These are phyloP conservation scores for Aegle marmelos DNA, from an alignment of 345 rosid genomes.

Conservation along the genomic window DNA sequence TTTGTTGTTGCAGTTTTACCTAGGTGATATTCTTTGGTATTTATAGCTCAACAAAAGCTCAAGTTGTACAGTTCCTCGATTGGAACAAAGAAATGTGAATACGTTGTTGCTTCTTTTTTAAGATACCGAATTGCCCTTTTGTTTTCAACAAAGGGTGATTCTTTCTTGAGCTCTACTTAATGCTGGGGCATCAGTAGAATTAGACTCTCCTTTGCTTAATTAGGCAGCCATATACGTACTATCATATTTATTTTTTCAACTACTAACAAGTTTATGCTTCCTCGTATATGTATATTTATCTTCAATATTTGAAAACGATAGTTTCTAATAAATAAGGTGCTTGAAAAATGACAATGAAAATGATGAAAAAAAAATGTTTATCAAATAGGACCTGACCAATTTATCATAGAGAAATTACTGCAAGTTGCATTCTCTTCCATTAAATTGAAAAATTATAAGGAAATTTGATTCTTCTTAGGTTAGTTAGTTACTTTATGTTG, in stretches of 20 bases:
- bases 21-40: constrained; percentile 10
- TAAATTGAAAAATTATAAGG: background rate
- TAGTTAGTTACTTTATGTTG: no score
- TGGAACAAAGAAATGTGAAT: constrained; percentile 11
- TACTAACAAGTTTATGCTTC: background rate
- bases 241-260: background rate
- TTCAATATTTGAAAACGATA: no score
- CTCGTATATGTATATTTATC: background rate
- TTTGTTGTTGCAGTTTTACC: background rate
- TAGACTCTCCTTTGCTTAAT: constrained; percentile 14
- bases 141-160: constrained; percentile 23
- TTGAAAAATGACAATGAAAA: no score
- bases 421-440: background rate
- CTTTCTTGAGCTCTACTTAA: constrained; percentile 41
- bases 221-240: background rate
- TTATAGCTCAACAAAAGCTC: constrained; percentile 18
- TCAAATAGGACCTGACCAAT: no score
- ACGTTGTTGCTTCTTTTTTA: constrained; percentile 1
- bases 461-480: no score
- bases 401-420: no score
- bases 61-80: constrained; percentile 19
- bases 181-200: constrained; percentile 13
- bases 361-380: no score
- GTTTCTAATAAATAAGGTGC: no score
- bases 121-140: constrained; percentile 33